phyloP scores from a whole-genome alignment of 2,329 filamentous ascomycete species.

The Ceratocystis variospora region DNA sequence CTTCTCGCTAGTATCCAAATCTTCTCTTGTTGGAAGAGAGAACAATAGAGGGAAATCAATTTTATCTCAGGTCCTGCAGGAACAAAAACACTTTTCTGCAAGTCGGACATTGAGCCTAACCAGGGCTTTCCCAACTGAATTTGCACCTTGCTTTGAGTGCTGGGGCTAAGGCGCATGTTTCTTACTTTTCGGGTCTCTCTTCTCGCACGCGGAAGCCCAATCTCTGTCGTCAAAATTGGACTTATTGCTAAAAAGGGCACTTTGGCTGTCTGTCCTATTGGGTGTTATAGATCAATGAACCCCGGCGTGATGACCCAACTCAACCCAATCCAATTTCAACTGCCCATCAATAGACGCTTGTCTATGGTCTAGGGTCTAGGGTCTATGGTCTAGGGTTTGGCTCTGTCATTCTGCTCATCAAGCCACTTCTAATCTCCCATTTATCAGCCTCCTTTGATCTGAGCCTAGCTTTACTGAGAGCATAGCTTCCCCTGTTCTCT shows the following conservation, averaged over 20 bases:
- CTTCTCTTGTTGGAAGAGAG: neutral
- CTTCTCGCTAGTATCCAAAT: neutral
- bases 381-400: too few relatives aligned
- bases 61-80: slow-evolving; percentile 1
- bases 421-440: neutral
- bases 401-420: neutral
- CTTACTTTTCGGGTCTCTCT: neutral
- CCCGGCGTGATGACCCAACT: too few relatives aligned
- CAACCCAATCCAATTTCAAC: too few relatives aligned
- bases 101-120: neutral
- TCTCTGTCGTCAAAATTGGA: neutral
- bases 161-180: neutral
- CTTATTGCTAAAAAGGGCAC: too few relatives aligned
- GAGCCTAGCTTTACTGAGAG: neutral
- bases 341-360: neutral
- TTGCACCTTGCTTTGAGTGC: neutral
- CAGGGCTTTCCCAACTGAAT: too few relatives aligned
- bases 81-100: neutral
- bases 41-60: neutral
- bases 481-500: neutral
- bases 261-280: too few relatives aligned
- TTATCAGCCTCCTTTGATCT: neutral
- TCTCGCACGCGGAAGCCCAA: neutral
- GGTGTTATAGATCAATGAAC: too few relatives aligned
- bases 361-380: neutral